Conservation (phyloP, 106 monocot species). For the Dactylorhiza incarnata region DNA sequence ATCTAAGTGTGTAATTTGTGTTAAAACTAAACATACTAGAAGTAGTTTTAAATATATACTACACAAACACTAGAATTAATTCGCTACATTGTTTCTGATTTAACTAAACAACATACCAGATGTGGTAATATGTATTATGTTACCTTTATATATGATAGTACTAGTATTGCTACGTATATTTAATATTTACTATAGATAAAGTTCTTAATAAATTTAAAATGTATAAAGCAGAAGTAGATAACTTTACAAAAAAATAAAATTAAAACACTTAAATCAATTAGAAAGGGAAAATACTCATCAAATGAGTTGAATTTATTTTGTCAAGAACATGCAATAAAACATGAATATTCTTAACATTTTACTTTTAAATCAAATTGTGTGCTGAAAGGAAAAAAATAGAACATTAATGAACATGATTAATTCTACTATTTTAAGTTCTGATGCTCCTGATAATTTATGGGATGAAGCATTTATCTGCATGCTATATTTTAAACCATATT, state of each 20-base stretch:
- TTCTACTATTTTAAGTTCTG: background rate
- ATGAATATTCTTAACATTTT: background rate
- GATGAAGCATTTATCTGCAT: background rate
- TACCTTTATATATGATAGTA: constrained; percentile 1
- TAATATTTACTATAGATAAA: background rate
- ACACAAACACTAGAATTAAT: background rate
- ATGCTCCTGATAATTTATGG: background rate
- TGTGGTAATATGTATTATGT: background rate
- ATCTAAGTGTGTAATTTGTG: too few species aligned
- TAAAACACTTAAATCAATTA: background rate
- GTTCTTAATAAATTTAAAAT: background rate
- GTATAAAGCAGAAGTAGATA: too few species aligned
- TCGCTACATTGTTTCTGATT: background rate
- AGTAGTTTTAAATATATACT: too few species aligned
- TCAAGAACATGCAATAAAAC: background rate
- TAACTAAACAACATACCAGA: background rate
- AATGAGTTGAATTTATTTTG: constrained; percentile 6
- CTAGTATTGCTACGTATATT: constrained; percentile 6
- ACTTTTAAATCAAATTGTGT: background rate
- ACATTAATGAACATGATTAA: background rate
- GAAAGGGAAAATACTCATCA: background rate
- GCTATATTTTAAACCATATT: background rate
- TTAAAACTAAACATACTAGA: too few species aligned
- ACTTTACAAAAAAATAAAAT: background rate
- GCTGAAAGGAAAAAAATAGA: background rate